Percentiles rank a stretch among this genome's conserved stretches.
Evolutionary conservation across 768 basidiomycete species (phyloP).

Genomic region (Lentinula raphanica): DNA sequence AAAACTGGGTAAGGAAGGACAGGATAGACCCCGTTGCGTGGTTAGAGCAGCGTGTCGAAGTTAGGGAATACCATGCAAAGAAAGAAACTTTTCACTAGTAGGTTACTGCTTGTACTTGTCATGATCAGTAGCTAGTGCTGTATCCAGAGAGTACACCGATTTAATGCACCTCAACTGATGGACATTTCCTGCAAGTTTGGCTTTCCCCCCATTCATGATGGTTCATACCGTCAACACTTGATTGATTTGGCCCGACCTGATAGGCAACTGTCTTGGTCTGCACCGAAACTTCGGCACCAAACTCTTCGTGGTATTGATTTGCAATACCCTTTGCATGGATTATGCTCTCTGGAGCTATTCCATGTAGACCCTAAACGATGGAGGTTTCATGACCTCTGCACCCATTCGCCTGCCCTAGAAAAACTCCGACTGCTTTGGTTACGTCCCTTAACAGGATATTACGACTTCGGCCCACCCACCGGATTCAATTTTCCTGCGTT

Average conservation of each 20-base stretch:
- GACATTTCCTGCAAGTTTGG: too few relatives aligned
- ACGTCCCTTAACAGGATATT: neutral
- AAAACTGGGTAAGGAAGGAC: neutral
- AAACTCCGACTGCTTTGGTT: neutral
- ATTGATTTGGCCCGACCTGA: too few relatives aligned
- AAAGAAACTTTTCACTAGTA: neutral
- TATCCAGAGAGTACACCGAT: too few relatives aligned
- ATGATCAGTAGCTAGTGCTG: too few relatives aligned
- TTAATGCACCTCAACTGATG: too few relatives aligned
- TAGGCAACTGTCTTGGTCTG: too few relatives aligned
- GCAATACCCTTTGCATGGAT: neutral
- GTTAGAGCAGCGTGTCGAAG: neutral
- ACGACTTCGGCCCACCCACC: neutral
- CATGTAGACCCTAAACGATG: neutral
- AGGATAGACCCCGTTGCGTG: neutral
- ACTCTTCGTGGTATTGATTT: neutral
- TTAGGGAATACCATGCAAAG: neutral
- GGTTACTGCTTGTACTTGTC: too few relatives aligned
- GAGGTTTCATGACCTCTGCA: neutral
- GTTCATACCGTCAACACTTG: too few relatives aligned
- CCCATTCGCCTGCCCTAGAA: neutral
- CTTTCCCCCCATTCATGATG: too few relatives aligned
- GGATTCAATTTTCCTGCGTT: neutral
- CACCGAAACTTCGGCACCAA: too few relatives aligned
- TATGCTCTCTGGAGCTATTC: neutral